Percentiles rank a stretch among this genome's conserved stretches.
Conservation (phyloP, 2,329 filamentous ascomycete species). For the Diaporthe aspalathi region DNA sequence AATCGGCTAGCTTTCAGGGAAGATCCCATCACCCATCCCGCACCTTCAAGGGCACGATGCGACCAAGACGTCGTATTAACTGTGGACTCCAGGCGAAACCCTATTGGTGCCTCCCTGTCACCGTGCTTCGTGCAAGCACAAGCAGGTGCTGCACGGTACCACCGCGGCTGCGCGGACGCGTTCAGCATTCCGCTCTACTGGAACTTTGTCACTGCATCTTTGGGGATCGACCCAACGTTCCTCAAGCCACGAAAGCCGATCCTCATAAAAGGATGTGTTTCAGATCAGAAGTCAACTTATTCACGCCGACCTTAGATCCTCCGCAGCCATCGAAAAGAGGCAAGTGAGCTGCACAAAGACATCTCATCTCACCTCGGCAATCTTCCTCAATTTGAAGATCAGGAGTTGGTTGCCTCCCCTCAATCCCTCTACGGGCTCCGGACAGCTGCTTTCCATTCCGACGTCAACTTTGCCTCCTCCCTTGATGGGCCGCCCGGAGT, state of each 20-base stretch:
- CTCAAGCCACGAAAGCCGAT: slow-evolving; percentile 35
- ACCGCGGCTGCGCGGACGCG: slow-evolving; percentile 19
- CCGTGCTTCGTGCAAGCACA: not conserved
- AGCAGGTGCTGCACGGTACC: slow-evolving; percentile 7
- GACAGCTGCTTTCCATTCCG: slow-evolving; percentile 12
- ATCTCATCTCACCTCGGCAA: slow-evolving; percentile 33
- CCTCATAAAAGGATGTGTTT: slow-evolving; percentile 37
- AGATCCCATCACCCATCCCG: slow-evolving; percentile 36
- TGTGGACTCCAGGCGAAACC: slow-evolving; percentile 21
- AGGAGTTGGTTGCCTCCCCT: slow-evolving; percentile 32
- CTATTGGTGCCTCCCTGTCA: slow-evolving; percentile 14
- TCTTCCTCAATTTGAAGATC: slow-evolving; percentile 24
- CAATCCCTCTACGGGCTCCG: not conserved
- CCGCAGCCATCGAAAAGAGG: slow-evolving; percentile 24
- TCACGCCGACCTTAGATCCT: slow-evolving; percentile 25
- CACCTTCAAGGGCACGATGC: slow-evolving; percentile 35
- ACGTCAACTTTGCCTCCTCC: not conserved
- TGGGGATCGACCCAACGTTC: slow-evolving; percentile 28
- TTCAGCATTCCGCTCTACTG: slow-evolving; percentile 25
- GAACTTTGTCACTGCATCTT: slow-evolving; percentile 12
- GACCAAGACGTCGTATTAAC: slow-evolving; percentile 23
- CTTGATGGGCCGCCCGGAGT: not conserved
- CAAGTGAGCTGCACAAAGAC: slow-evolving; percentile 24
- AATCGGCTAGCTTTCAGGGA: slow-evolving; percentile 33
- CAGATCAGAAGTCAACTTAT: slow-evolving; percentile 37